phyloP scores from a whole-genome alignment of 805 yeast genomes.

The Schwanniomyces polymorphus region DNA sequence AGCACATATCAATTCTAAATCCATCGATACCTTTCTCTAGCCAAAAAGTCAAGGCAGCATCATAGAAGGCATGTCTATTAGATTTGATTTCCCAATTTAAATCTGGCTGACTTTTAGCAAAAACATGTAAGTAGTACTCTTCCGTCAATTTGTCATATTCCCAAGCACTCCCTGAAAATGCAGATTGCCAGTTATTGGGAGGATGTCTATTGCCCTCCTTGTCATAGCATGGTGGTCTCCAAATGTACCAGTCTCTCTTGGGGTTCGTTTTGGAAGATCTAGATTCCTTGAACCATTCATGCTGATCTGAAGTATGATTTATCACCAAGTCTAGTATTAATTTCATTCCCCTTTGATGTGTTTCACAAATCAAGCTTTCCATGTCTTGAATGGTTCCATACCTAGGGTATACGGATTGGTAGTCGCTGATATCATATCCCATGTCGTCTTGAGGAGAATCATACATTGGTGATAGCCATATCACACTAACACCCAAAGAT shows the following conservation, averaged over 20 bases:
- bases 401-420: slow-evolving; percentile 50
- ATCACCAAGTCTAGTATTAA: slow-evolving; percentile 56
- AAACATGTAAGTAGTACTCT: slow-evolving; percentile 56
- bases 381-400: no score
- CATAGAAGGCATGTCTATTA: slow-evolving; percentile 39
- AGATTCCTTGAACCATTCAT: no score
- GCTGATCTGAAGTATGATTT: slow-evolving; percentile 57
- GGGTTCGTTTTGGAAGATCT: slow-evolving; percentile 51
- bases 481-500: slow-evolving; percentile 47
- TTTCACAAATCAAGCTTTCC: slow-evolving; percentile 46
- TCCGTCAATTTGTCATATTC: slow-evolving; percentile 49
- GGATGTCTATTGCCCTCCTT: slow-evolving; percentile 49
- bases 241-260: slow-evolving; percentile 61
- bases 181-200: slow-evolving; percentile 63
- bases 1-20: slow-evolving; percentile 58
- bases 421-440: slow-evolving; percentile 63
- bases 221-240: no score
- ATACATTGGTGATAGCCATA: slow-evolving; percentile 61
- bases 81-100: slow-evolving; percentile 59
- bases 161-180: slow-evolving; percentile 62
- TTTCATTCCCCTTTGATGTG: slow-evolving; percentile 51
- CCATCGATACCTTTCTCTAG: slow-evolving; percentile 57
- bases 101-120: slow-evolving; percentile 57
- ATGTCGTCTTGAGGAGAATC: slow-evolving; percentile 61
- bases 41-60: slow-evolving; percentile 53